Evolutionary conservation across 2,329 filamentous ascomycete species (phyloP), one percentile per base, ranked within the genome.

Genomic region (Sporothrix phasma): DNA sequence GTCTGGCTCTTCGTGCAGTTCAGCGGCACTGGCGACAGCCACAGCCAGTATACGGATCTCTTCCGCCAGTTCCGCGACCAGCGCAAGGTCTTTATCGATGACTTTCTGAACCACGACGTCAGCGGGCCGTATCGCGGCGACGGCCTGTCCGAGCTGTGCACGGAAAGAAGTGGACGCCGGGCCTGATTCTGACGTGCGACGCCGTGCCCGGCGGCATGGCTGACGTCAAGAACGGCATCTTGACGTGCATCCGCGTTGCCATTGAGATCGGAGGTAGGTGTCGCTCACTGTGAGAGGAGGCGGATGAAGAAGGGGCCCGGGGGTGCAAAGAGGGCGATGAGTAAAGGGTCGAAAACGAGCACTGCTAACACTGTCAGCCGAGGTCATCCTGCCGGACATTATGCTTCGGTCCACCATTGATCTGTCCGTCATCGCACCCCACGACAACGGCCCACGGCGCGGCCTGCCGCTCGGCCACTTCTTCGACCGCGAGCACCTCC

Each of bases 181-280:
- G 74, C 3, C 68, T 80, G 43, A 70, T 80, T 22, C 73, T 80
- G 69, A 73, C 74, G 22, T 79, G 79, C 64, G 75, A 76, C 19
- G 72, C 76, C n/a, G 72, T 74, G 5, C 71, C 75, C 2, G 79
- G 78, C 3, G 78, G 76, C 4, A 68, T 81, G n/a, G 76, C 73
- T 5, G 73, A 76, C 61, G 75, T 79, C 19, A 75, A 78, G 65
- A 78, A 78, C 67, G 75, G 74, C n/a, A 71, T 78, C 41, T 69
- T 80, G 61, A 76, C 75, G 64, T 80, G 79, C 69, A 69, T 81
- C 24, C 74, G 78, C 49, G 74, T 77, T 61, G 77, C 77, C 15
- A 79, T 80, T 37, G 77, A 80, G 71, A 76, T 78, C 47, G 79
- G 79, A 62, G 78, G 79, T 74, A 66, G 68, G 69, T 74, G 29